Evolutionary conservation across 148 eudicot species (phyloP).

Genomic region (Camellia sinensis): DNA sequence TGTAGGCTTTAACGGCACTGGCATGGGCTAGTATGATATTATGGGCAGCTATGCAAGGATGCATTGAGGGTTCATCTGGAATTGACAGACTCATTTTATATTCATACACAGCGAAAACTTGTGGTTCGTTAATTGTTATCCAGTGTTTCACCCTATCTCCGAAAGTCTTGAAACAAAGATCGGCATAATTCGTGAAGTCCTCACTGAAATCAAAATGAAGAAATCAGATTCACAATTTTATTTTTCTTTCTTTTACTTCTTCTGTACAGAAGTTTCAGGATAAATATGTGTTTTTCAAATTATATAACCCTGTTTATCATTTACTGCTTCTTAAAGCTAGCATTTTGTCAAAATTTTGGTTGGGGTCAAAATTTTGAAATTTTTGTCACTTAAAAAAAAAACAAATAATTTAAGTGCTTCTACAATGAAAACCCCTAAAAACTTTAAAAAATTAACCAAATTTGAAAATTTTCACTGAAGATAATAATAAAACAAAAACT

Average conservation of each 20-base stretch:
- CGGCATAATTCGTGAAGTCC: not conserved
- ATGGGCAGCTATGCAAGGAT: not conserved
- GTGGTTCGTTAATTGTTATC: not conserved
- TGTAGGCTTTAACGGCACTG: not conserved
- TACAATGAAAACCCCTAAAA: no score
- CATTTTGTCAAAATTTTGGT: no score
- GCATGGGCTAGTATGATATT: not conserved
- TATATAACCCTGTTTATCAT: no score
- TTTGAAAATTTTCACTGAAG: no score
- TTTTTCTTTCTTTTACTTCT: not conserved
- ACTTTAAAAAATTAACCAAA: no score
- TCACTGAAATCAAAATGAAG: not conserved
- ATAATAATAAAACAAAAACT: no score
- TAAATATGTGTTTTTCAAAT: not conserved
- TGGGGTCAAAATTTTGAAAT: no score
- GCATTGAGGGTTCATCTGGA: not conserved
- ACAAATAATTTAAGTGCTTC: no score
- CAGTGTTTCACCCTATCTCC: slow-evolving; percentile 8
- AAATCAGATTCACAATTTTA: not conserved
- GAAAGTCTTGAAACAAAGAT: slow-evolving; percentile 4
- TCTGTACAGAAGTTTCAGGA: not conserved
- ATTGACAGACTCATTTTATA: not conserved
- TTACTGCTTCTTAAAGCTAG: no score
- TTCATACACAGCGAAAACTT: not conserved
- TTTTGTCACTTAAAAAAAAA: no score